Conservation (phyloP, 1,284 basidiomycete species). For the Sporisorium exsertum region DNA sequence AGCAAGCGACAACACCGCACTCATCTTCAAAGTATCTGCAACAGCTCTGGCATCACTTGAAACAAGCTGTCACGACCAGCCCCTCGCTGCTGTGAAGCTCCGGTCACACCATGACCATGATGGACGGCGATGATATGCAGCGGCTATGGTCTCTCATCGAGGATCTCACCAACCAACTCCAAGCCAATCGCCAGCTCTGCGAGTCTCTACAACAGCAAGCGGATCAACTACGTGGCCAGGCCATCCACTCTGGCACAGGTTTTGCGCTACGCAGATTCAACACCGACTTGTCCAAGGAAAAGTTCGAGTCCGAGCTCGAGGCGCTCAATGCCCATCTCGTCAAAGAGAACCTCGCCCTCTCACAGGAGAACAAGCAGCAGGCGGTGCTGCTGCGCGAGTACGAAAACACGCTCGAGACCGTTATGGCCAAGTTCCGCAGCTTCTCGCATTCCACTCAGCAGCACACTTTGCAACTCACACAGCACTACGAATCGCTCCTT, state of each 20-base stretch:
- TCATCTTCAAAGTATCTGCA: neutral
- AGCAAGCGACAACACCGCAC: neutral
- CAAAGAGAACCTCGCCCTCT: constrained; percentile 89
- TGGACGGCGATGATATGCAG: constrained; percentile 63
- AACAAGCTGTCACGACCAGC: too few species aligned
- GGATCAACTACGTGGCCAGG: constrained; percentile 77
- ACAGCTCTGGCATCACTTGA: neutral
- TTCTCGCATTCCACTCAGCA: constrained; percentile 91
- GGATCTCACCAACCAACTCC: constrained; percentile 75
- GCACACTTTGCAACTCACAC: constrained; percentile 87
- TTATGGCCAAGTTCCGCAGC: constrained; percentile 94
- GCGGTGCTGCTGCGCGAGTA: constrained; percentile 90
- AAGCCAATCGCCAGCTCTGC: constrained; percentile 84
- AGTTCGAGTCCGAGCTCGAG: constrained; percentile 92
- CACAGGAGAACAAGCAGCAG: constrained; percentile 94
- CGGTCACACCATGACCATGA: constrained; percentile 41
- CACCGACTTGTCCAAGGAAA: constrained; percentile 92
- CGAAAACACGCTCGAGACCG: constrained; percentile 91
- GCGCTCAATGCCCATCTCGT: constrained; percentile 87
- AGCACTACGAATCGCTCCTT: constrained; percentile 91
- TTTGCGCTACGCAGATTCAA: constrained; percentile 89
- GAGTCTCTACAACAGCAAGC: constrained; percentile 80
- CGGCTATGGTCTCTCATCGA: constrained; percentile 65
- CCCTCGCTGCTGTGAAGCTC: neutral
- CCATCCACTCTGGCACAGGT: constrained; percentile 81